phyloP scores from a whole-genome alignment of 2,329 filamentous ascomycete species.

The Gnomoniopsis smithogilvyi region DNA sequence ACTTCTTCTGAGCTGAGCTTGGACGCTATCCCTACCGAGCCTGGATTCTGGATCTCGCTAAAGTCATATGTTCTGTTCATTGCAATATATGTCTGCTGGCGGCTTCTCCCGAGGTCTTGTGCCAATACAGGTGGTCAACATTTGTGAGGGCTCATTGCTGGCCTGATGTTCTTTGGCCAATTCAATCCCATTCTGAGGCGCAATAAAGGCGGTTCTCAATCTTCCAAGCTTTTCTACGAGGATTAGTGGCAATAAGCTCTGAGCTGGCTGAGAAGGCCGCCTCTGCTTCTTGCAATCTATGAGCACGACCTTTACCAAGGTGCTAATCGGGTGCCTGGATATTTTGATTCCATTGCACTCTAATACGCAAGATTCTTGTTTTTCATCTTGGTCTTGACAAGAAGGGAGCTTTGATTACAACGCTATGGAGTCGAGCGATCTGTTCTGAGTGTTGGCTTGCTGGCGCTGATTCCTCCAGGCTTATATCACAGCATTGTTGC shows the following conservation, averaged over 20 bases:
- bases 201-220: neutral
- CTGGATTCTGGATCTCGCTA: neutral
- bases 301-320: neutral
- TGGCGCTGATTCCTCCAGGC: too few species aligned
- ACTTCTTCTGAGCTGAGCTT: neutral
- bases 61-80: slow-evolving; percentile 22
- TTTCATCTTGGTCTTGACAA: neutral
- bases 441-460: neutral
- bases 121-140: slow-evolving; percentile 34
- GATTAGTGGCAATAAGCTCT: neutral
- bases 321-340: too few species aligned
- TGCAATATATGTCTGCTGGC: slow-evolving; percentile 36
- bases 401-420: too few species aligned
- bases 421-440: neutral
- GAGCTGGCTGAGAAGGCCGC: neutral
- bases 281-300: neutral
- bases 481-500: neutral
- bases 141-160: slow-evolving; percentile 32
- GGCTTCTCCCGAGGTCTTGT: slow-evolving; percentile 31
- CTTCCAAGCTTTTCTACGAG: slow-evolving; percentile 1
- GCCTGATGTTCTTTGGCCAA: neutral
- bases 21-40: neutral
- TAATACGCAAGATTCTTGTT: neutral
- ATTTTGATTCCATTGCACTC: neutral
- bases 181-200: neutral